Conservation (phyloP, 768 basidiomycete genomes). For the Tephrocybe sp. region DNA sequence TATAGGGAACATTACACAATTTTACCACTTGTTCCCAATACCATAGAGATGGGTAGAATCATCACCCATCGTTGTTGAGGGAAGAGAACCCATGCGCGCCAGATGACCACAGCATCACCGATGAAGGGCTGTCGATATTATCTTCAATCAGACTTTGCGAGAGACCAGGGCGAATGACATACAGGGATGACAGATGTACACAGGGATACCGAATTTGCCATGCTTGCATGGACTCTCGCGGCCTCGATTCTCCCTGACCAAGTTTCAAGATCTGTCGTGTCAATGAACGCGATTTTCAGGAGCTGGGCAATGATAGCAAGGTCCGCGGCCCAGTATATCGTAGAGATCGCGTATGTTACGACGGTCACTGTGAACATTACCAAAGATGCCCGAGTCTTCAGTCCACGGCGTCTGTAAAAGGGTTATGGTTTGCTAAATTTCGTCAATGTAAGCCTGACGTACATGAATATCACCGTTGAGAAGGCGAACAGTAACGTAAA, state of each 20-base stretch:
- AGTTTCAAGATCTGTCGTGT: background rate
- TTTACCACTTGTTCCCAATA: conserved; percentile 9
- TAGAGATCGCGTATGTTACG: conserved; percentile 1
- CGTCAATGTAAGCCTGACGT: conserved; percentile 29
- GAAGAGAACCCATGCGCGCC: conserved; percentile 11
- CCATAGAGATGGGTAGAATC: background rate
- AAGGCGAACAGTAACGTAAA: conserved; percentile 19
- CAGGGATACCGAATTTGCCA: background rate
- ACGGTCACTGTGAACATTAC: conserved; percentile 4
- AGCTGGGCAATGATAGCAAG: background rate
- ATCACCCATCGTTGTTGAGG: conserved; percentile 3
- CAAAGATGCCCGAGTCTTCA: conserved; percentile 8
- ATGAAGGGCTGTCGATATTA: conserved; percentile 15
- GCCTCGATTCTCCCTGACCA: background rate
- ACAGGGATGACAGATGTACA: conserved; percentile 3
- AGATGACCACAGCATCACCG: conserved; percentile 10
- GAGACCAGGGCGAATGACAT: background rate
- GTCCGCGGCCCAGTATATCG: conserved; percentile 10
- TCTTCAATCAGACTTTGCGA: conserved; percentile 16
- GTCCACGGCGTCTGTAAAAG: conserved; percentile 4
- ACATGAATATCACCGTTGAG: conserved; percentile 35
- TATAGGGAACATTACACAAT: too few species aligned
- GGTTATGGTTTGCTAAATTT: background rate
- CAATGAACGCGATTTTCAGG: background rate
- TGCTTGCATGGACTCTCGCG: too few species aligned